Evolutionary conservation across 2,329 filamentous ascomycete genomes (phyloP).

Genomic region (Fusarium sp.): DNA sequence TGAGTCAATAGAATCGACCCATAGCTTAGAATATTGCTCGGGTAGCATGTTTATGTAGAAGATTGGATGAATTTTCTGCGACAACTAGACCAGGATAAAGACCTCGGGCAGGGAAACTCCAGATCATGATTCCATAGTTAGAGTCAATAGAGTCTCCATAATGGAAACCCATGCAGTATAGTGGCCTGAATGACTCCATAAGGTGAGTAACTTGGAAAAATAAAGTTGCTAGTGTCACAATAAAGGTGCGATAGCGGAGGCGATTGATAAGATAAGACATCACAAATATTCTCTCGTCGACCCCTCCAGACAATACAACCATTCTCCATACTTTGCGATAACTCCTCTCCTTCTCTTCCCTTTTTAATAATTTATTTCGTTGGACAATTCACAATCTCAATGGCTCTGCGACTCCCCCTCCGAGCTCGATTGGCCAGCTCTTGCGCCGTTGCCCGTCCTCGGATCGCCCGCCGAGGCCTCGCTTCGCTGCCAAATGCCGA

Average conservation of each 20-base stretch:
- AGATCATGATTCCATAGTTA: slow-evolving; percentile 13
- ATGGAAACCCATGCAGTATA: neutral
- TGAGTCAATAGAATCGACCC: slow-evolving; percentile 7
- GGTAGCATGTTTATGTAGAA: neutral
- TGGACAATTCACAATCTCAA: slow-evolving; percentile 36
- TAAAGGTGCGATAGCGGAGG: slow-evolving; percentile 48
- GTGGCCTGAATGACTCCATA: slow-evolving; percentile 21
- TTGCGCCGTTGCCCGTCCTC: slow-evolving; percentile 44
- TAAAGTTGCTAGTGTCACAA: slow-evolving; percentile 25
- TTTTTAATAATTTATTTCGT: neutral
- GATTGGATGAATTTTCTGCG: neutral
- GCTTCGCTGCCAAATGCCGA: slow-evolving; percentile 74
- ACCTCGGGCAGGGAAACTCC: neutral
- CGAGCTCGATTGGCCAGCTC: slow-evolving; percentile 55
- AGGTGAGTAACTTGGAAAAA: slow-evolving; percentile 14
- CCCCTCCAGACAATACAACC: slow-evolving; percentile 20
- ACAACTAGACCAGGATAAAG: neutral
- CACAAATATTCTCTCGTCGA: slow-evolving; percentile 43
- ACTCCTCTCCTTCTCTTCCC: neutral
- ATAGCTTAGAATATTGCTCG: neutral
- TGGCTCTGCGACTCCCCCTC: slow-evolving; percentile 58
- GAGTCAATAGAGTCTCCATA: slow-evolving; percentile 25
- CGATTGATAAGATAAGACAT: slow-evolving; percentile 49
- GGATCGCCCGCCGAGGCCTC: slow-evolving; percentile 50
- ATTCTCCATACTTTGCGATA: slow-evolving; percentile 2